Percentiles rank a stretch among this genome's conserved stretches.
Evolutionary conservation across 805 yeast genomes (phyloP).

Genomic region (Ogataea henricii): DNA sequence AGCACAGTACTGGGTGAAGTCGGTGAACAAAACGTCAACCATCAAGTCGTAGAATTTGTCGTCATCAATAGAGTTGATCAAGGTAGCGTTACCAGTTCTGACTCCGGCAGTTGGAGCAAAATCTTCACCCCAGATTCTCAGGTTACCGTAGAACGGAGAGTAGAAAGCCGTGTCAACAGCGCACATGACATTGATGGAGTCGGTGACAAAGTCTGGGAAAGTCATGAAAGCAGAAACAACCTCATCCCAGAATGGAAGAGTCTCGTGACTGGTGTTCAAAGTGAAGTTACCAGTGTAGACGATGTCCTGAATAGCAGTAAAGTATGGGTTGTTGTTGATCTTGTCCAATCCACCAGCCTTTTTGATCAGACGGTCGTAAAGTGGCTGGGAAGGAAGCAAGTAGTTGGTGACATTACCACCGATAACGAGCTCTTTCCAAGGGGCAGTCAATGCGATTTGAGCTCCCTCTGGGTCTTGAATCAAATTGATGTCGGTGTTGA

Average conservation of each 20-base stretch:
- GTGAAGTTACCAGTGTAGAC: conserved; percentile 41
- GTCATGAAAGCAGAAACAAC: conserved; percentile 42
- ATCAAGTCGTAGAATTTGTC: conserved; percentile 34
- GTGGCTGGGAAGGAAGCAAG: conserved; percentile 40
- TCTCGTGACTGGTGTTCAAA: conserved; percentile 34
- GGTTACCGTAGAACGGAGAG: conserved; percentile 45
- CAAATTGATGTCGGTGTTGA: conserved; percentile 45
- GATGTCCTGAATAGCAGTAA: conserved; percentile 32
- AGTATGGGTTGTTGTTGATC: conserved; percentile 34
- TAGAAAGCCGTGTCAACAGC: conserved; percentile 43
- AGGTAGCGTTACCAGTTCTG: conserved; percentile 40
- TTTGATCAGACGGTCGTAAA: conserved; percentile 38
- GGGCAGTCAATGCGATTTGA: conserved; percentile 42
- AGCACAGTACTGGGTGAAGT: conserved; percentile 42
- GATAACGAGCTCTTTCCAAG: conserved; percentile 41
- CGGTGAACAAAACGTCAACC: conserved; percentile 36
- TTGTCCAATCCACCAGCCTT: conserved; percentile 37
- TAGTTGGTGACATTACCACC: conserved; percentile 47
- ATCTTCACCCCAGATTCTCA: conserved; percentile 41
- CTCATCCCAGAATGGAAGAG: conserved; percentile 47
- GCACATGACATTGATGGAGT: conserved; percentile 34
- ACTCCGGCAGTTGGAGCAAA: conserved; percentile 38
- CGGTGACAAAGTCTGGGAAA: conserved; percentile 38
- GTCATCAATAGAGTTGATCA: conserved; percentile 37
- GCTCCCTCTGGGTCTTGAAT: conserved; percentile 50